Evolutionary conservation across 2,329 filamentous ascomycete genomes (phyloP), one percentile per base, ranked within the genome.

Genomic region (Penicillium hesseltinei): DNA sequence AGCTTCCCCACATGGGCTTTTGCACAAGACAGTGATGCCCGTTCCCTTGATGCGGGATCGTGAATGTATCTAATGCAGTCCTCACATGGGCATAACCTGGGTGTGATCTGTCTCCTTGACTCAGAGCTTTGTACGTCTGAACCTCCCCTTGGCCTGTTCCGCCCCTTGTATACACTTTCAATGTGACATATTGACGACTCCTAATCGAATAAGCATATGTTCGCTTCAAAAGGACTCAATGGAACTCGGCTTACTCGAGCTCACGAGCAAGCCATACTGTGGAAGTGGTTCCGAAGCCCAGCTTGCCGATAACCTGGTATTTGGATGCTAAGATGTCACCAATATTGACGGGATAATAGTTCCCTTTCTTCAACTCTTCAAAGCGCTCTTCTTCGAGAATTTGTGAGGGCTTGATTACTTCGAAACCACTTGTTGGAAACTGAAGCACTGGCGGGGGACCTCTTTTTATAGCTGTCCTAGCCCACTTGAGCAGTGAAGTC

Each of bases 1-100:
- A 56, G 35, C 55, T 61, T 9, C 78, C 75, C 70, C 76, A 75
- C 62, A 73, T 69, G 7, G 70, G 72, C 17, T 65, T 65, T 52
- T 73, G 73, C 21, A 74, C 68, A 29, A 75, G 69, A 60, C 72
- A 74, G 5, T 35, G 55, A 63, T 75, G 70, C 21, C 56, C 19
- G 27, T 68, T 68, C 1, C 60, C 51, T 0, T 63, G 42, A 48
- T 62, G 66, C 13, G 64, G 53, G 44, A 77, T 65, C 1, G 66
- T 66, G 57, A 77, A 75, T 3, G 61, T 46, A 48, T 60, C 50
- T 19, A 54, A 23, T 25, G 36, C 50, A 44, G 42, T 51, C 36
- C 54, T 49, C 39, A 60, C 43, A 49, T 48, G 51, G 13, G n/a
- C 36, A 46, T 54, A 36, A 23, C 58, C 56, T 17, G 52, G 52